Conservation (phyloP, 129 eudicot genomes). For the Heracleum sosnowskyi region DNA sequence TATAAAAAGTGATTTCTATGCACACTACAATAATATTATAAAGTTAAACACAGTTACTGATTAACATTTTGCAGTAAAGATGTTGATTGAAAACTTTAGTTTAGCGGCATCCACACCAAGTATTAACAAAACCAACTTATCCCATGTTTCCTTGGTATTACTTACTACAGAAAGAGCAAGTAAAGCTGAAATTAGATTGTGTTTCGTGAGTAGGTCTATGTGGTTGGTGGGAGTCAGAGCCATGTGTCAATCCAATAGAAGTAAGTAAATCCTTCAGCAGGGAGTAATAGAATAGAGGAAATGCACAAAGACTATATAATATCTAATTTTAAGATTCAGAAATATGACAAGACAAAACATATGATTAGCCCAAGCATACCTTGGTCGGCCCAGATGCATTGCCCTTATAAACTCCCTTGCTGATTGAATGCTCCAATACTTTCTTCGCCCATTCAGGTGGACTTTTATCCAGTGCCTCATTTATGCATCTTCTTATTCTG, state of each 20-base stretch:
- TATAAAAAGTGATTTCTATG: not conserved
- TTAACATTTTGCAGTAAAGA: not conserved
- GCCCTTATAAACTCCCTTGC: conserved; percentile 57
- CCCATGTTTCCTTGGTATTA: not conserved
- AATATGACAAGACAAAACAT: not conserved
- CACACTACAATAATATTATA: not conserved
- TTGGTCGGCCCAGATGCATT: conserved; percentile 74
- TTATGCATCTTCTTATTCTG: conserved; percentile 31
- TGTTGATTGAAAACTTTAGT: not conserved
- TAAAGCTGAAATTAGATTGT: not conserved
- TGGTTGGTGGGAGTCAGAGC: not conserved
- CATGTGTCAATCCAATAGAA: not conserved
- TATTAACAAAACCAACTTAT: not conserved
- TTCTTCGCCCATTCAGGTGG: conserved; percentile 72
- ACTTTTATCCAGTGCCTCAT: conserved; percentile 36
- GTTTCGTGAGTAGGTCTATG: not conserved
- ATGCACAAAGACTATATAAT: not conserved
- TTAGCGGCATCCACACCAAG: not conserved
- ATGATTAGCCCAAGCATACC: conserved; percentile 21
- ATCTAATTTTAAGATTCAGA: not conserved
- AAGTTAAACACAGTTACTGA: not conserved
- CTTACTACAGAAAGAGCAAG: not conserved
- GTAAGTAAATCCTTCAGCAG: not conserved
- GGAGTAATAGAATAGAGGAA: not conserved
- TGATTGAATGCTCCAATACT: conserved; percentile 35